Base-by-base conservation (phyloP, 768 basidiomycete genomes). In the Tricholoma furcatifolium region DNA sequence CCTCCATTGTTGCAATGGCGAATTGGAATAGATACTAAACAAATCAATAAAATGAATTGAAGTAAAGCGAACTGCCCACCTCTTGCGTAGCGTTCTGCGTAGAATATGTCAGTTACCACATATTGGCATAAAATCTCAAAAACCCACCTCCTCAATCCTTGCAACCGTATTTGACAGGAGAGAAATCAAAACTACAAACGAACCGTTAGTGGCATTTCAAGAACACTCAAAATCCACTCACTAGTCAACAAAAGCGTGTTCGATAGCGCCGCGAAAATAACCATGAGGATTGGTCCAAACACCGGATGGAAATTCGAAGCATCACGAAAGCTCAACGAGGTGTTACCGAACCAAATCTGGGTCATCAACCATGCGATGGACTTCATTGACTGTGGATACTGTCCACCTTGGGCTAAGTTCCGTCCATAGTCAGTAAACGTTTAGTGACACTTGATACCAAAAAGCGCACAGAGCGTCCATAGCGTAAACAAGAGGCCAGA, bases 161-260 rank as follows among this genome's bases (percentile, higher is more conserved):
- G 90, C 88, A 53, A 92, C 93, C 0, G 92, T 93, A 65, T 94
- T 94, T 4, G 93, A 93, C 30, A 97, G 70, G 43, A 95, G 39
- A 31, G 53, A 54, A 32, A 54, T 54, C 35, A 54, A 23, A 43
- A 54, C 53, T 54, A 43, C 6, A 35, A 32, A 41, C 10, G 17
- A 27, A 30, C 14, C 24, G 8, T 30, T 6, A 30, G 32, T 18
- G 15, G 34, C 9, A 18, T 11, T n/a, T 6, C 17, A 21, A 14
- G 4, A 21, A 36, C 7, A 42, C 10, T 27, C 21, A 18, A 38
- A 20, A 38, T 23, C 15, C 46, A 72, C 86, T 59, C 56, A 90
- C 90, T 93, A 3, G 91, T 93, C 53, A 93, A 63, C 30, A 93
- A 70, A 39, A 93, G 74, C 0, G 90, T 92, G 60, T 88, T 90